Evolutionary conservation across 495 filamentous ascomycete genomes (phyloP).

Genomic region (Talaromyces trachyspermus): DNA sequence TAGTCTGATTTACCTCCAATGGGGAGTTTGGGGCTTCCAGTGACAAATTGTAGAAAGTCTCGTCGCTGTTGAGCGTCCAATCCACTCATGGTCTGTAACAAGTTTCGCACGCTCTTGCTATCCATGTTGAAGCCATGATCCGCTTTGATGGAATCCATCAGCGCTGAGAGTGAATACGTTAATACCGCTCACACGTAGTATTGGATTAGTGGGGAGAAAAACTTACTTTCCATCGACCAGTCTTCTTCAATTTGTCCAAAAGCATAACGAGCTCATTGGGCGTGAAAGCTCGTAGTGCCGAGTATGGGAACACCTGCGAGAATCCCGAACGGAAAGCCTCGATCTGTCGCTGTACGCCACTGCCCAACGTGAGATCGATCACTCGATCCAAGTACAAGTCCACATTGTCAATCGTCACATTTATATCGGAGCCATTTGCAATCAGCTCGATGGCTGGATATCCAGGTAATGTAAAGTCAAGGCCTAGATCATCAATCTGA

Average conservation of each 20-base stretch:
- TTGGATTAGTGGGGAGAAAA: background rate
- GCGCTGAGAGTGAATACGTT: slow-evolving; percentile 44
- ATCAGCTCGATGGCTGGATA: slow-evolving; percentile 85
- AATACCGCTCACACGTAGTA: slow-evolving; percentile 13
- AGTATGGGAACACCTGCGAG: slow-evolving; percentile 93
- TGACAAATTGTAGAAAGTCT: slow-evolving; percentile 97
- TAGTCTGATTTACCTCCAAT: slow-evolving; percentile 80
- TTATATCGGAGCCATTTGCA: slow-evolving; percentile 59
- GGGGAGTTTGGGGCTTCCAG: slow-evolving; percentile 95
- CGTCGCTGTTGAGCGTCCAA: slow-evolving; percentile 65
- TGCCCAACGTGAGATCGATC: slow-evolving; percentile 82
- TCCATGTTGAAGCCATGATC: slow-evolving; percentile 99
- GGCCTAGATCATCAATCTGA: slow-evolving; percentile 73
- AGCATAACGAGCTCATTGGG: slow-evolving; percentile 94
- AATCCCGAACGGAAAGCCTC: slow-evolving; percentile 90
- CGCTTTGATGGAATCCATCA: slow-evolving; percentile 99
- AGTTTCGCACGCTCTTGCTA: slow-evolving; percentile 89
- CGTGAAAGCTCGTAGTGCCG: slow-evolving; percentile 87
- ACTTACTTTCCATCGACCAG: slow-evolving; percentile 93
- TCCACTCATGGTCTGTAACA: slow-evolving; percentile 95
- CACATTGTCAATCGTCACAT: slow-evolving; percentile 85
- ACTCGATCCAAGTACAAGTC: slow-evolving; percentile 81
- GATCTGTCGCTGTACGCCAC: slow-evolving; percentile 79
- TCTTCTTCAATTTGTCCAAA: slow-evolving; percentile 95
- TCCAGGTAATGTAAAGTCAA: slow-evolving; percentile 93